Base-by-base conservation (phyloP, 2,329 filamentous ascomycete species). In the Aspergillus sp. region DNA sequence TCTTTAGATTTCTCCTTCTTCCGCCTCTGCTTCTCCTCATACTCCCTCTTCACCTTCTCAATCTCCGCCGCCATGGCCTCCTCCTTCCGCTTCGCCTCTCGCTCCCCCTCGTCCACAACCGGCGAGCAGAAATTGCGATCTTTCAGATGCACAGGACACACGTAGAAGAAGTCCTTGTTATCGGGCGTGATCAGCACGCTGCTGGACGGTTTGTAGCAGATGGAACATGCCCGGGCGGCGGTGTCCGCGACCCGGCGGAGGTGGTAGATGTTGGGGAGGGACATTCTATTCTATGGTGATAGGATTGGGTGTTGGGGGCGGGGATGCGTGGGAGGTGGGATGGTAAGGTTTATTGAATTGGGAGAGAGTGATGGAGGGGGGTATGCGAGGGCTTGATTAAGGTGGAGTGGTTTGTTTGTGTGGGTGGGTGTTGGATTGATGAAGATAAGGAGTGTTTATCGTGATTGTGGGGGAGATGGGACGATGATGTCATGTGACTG, bases 101-200 rank as follows among this genome's bases (percentile, higher is more conserved):
- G 75, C 24, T 73, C 74, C 54, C 78, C 78, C 49, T 74, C 67
- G 61, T 81, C 77, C 42, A 82, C 65, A 45, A 82, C 73, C 3
- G 86, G 81, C 24, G 82, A 82, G 71, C 90, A 94, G 74, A 97
- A 98, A 46, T 89, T 86, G 32, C 81, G 82, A 71, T 98, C 95
- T 69, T 90, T 91, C 9, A 98, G 80, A 75, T 99, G 95, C 32
- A 84, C 81, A 6, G 87, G 83, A 69, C 95, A 99, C 49, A 96
- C 85, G 73, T 96, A 97, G 80, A 99, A 98, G 77, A 92, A 96
- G 73, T 96, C 92, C 86, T 94, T 95, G 70, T 91, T 93, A 69
- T 96, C 92, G 0, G 90, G 86, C 9, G 92, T 96, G 67, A 96
- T 91, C 56, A 99, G 81, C 18, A 98, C 94, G 65, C 89, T 96